phyloP scores from a whole-genome alignment of 1,284 basidiomycete species.

The Cutaneotrichosporon arboriforme region DNA sequence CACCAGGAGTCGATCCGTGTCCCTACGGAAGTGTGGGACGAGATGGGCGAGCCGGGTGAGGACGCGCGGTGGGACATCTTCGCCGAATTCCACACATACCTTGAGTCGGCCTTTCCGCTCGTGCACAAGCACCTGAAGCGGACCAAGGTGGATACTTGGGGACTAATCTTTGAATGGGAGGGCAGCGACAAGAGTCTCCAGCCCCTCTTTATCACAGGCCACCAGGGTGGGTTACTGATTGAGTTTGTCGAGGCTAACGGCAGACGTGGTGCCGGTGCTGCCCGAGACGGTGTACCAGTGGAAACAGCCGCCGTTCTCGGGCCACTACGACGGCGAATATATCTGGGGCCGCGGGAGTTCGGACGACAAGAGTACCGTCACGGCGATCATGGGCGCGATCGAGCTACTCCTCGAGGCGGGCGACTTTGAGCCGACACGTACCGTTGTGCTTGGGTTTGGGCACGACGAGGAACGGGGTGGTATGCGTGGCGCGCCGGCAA shows the following conservation, averaged over 20 bases:
- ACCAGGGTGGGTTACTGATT: conserved; percentile 48
- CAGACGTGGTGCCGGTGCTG: conserved; percentile 56
- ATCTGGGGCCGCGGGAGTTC: conserved; percentile 46
- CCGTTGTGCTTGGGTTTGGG: conserved; percentile 43
- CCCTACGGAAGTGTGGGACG: conserved; percentile 35
- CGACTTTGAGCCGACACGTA: conserved; percentile 36
- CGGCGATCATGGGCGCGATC: conserved; percentile 48
- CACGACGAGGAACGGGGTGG: conserved; percentile 39
- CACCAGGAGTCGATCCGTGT: conserved; percentile 16
- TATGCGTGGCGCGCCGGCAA: conserved; percentile 38
- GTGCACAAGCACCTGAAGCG: conserved; percentile 30
- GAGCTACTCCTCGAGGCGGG: conserved; percentile 36
- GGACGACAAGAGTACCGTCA: conserved; percentile 46
- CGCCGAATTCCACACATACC: conserved; percentile 39
- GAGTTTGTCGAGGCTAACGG: too few relatives aligned
- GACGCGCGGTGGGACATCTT: conserved; percentile 46
- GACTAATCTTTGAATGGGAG: conserved; percentile 43
- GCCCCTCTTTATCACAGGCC: conserved; percentile 44
- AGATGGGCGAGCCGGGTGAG: conserved; percentile 45
- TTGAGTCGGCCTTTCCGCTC: conserved; percentile 36
- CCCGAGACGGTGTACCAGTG: conserved; percentile 54
- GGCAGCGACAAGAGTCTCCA: conserved; percentile 29
- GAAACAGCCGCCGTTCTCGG: conserved; percentile 51
- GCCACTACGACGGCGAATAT: conserved; percentile 36
- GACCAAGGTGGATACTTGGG: conserved; percentile 45